Base-by-base conservation (phyloP, 192 early-diverging fungal species). In the Diversispora epigaea region DNA sequence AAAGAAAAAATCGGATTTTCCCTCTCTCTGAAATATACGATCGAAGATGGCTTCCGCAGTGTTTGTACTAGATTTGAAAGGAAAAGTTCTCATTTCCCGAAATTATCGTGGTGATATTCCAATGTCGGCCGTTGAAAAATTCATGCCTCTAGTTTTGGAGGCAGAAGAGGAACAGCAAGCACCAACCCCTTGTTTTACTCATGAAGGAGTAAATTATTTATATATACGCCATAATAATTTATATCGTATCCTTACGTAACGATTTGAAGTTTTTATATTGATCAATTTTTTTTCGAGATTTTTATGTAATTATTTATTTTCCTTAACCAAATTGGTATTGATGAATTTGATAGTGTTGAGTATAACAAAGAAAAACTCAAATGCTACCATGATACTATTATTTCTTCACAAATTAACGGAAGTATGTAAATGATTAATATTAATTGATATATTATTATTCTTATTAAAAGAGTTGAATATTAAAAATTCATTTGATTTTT, bases 91-190 rank as follows among this genome's bases (percentile, higher is more conserved):
- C 68, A 99, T 99, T 80, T 94, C 95, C 10, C 88, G 97, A 41
- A 96, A 98, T 85, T 99, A 97, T 82, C 90, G 97, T 22, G 97
- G 97, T 6, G 97, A 99, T 82, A 96, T 99, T 78, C 96, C 97
- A 73, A 93, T 97, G 90, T 87, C 86, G 57, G 91, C 95, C 25
- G 93, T 96, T 70, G 97, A 99, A 60, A 95, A 95, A 82, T 99
- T 99, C 80, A 95, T 99, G 95, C 95, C 95, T 12, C 82, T 99
- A 78, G 86, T 99, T 41, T 84, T 94, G 50, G 94, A 95, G 77
- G 91, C 89, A 32, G 97, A 99, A 79, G 93, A 99, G 81, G 94
- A 97, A 65, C 92, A 94, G 71, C 91, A 93, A 82, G 92, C 91
- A 2, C 91, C 92, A 7, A 85, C 91, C 49, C 96, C 96, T 8